Conservation (phyloP, 352 stramenopile species). For the Saprolegnia diclina region DNA sequence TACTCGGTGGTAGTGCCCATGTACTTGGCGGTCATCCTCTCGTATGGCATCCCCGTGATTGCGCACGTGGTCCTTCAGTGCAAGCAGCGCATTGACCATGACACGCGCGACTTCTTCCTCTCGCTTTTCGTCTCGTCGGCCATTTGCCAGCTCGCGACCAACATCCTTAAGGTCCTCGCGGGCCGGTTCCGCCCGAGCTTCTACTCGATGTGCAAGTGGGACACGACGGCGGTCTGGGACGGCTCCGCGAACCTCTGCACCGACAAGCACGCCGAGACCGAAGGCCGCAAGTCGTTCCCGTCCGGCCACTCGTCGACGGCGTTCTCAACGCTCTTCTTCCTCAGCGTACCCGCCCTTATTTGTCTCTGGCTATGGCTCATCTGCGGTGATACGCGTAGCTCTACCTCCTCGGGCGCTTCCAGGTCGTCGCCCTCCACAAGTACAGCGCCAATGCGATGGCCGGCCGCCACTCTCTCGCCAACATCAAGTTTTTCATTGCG, state of each 20-base stretch:
- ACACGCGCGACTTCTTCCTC: conserved; percentile 68
- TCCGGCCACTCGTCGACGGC: conserved; percentile 71
- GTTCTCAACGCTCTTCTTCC: conserved; percentile 63
- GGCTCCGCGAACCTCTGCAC: conserved; percentile 56
- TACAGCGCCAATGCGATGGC: conserved; percentile 33
- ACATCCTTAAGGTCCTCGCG: conserved; percentile 64
- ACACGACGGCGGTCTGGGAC: conserved; percentile 60
- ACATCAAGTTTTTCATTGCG: conserved; percentile 60
- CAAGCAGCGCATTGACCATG: conserved; percentile 49
- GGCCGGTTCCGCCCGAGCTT: conserved; percentile 69
- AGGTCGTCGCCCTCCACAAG: conserved; percentile 35
- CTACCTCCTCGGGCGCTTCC: conserved; percentile 61
- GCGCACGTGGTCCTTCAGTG: conserved; percentile 47
- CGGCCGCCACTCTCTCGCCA: conserved; percentile 48
- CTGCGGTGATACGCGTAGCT: too few relatives aligned
- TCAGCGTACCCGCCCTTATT: conserved; percentile 37
- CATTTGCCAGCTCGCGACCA: conserved; percentile 50
- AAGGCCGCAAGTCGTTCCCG: conserved; percentile 65
- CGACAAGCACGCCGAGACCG: conserved; percentile 40
- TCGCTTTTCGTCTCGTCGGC: conserved; percentile 48
- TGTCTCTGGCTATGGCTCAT: too few relatives aligned
- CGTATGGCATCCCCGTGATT: conserved; percentile 36
- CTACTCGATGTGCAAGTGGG: conserved; percentile 71
- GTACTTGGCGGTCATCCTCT: conserved; percentile 38
- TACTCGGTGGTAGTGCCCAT: conserved; percentile 41